These are phyloP conservation scores for Aquilaria sinensis DNA, from an alignment of 345 rosid genomes.

Conservation along the genomic window DNA sequence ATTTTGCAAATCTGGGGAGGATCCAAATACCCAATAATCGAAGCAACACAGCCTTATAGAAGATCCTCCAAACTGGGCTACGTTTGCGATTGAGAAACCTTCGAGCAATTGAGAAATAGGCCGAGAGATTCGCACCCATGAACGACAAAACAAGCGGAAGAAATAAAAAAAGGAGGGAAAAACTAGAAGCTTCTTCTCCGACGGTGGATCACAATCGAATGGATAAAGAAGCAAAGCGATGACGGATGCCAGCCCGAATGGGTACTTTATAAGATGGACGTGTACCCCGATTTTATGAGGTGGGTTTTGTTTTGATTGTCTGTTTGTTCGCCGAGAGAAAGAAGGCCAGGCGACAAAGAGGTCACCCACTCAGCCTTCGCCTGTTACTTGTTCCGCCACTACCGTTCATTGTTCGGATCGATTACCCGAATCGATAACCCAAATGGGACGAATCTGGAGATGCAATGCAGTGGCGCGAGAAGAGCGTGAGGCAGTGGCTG, in stretches of 20 bases:
- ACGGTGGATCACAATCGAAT: background rate
- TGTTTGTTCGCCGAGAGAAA: background rate
- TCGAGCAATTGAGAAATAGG: constrained; percentile 21
- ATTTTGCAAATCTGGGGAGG: constrained; percentile 75
- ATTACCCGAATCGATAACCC: no score
- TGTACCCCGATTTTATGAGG: constrained; percentile 1
- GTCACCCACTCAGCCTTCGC: background rate
- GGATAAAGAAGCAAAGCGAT: background rate
- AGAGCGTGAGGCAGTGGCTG: no score
- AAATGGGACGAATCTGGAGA: no score
- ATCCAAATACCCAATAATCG: constrained; percentile 51
- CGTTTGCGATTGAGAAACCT: constrained; percentile 13
- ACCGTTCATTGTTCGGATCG: no score
- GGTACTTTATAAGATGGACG: constrained; percentile 6
- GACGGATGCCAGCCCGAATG: background rate
- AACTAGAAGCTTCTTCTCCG: constrained; percentile 7
- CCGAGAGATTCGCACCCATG: constrained; percentile 71
- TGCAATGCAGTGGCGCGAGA: no score
- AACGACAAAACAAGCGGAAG: constrained; percentile 3
- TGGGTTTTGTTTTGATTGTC: constrained; percentile 11
- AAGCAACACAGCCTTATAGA: constrained; percentile 82
- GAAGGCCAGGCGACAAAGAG: background rate
- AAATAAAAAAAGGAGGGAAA: background rate
- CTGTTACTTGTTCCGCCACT: no score
- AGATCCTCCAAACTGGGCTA: constrained; percentile 60